Evolutionary conservation across 2,329 filamentous ascomycete species (phyloP), one percentile per base, ranked within the genome.

Genomic region (Apiospora pterosperma): DNA sequence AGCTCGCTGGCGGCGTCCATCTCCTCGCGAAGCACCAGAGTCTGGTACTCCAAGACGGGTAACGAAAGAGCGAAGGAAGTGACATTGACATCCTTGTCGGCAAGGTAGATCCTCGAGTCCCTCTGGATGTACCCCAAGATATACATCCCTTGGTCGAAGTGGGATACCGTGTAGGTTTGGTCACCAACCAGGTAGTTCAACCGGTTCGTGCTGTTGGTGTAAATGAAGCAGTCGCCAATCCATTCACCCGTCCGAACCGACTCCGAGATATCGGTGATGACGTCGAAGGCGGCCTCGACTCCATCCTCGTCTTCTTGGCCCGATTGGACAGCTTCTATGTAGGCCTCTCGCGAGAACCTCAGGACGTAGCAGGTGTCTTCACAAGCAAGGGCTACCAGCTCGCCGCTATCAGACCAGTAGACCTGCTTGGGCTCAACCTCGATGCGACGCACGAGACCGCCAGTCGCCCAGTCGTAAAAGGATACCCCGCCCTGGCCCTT

Each of bases 191-290:
- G 88, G 81, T 98, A 98, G 83, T 98, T 98, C 66, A 99, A 84
- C 67, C 96, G 92, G 84, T 98, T 97, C 11, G 94, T 97, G 77
- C 87, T 92, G 84, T 97, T 98, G 63, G 96, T 97, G 85, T 98
- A 99, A 77, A 98, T 94, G 84, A 99, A 97, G 82, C 95, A 97
- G 81, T 99, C 96, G 67, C 96, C 96, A 64, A 99, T 92, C 96
- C 96, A 99, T 81, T 97, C 92, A 71, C 95, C 96, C 23, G 95
- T 97, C 69, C 92, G 91, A 62, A 98, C 93, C 68, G 90, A 92
- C 80, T 98, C 96, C 75, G 91, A 95, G 74, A 97, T 93, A 76
- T 98, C 96, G 28, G 94, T 97, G 63, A 98, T 92, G 34, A 98
- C 92, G 75, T 98, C 96, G 71, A 99, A 97, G 6, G 96, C 96